Evolutionary conservation across 1,284 basidiomycete species (phyloP).

Genomic region (Coniferiporia sulphurascens): DNA sequence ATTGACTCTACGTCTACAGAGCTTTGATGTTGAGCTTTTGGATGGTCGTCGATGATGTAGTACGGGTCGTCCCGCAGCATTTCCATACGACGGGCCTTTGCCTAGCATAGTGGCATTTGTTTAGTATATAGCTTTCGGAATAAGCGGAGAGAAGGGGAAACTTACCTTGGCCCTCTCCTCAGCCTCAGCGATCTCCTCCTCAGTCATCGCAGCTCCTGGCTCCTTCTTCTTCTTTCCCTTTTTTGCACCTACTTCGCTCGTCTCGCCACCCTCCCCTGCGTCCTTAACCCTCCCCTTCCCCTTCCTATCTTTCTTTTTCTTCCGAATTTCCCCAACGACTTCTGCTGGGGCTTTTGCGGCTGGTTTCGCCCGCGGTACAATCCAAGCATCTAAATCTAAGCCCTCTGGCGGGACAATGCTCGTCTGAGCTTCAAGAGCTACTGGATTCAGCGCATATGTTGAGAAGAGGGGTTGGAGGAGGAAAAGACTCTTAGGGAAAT

Average conservation of each 20-base stretch:
- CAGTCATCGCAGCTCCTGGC: neutral
- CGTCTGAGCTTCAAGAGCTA: constrained; percentile 76
- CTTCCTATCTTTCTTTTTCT: constrained; percentile 42
- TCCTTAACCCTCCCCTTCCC: constrained; percentile 40
- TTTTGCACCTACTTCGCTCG: constrained; percentile 36
- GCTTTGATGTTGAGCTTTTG: constrained; percentile 30
- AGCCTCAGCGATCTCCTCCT: constrained; percentile 12
- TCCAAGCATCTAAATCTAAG: constrained; percentile 81
- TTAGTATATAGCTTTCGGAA: neutral
- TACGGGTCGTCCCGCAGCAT: constrained; percentile 81
- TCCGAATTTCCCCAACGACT: constrained; percentile 27
- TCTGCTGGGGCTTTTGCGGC: constrained; percentile 29
- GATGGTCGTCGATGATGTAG: constrained; percentile 69
- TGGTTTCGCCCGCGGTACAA: constrained; percentile 62
- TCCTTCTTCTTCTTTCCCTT: constrained; percentile 26
- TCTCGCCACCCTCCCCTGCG: constrained; percentile 29
- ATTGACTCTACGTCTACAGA: constrained; percentile 76
- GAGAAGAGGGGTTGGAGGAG: constrained; percentile 82
- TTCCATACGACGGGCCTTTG: constrained; percentile 68
- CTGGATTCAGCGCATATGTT: constrained; percentile 80
- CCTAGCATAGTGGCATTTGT: constrained; percentile 35
- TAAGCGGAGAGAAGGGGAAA: neutral
- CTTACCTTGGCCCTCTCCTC: constrained; percentile 14
- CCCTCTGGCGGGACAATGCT: constrained; percentile 80
- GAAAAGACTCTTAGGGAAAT: constrained; percentile 84